Evolutionary conservation across 495 filamentous ascomycete genomes (phyloP).

Genomic region (Podospora tetraspora): DNA sequence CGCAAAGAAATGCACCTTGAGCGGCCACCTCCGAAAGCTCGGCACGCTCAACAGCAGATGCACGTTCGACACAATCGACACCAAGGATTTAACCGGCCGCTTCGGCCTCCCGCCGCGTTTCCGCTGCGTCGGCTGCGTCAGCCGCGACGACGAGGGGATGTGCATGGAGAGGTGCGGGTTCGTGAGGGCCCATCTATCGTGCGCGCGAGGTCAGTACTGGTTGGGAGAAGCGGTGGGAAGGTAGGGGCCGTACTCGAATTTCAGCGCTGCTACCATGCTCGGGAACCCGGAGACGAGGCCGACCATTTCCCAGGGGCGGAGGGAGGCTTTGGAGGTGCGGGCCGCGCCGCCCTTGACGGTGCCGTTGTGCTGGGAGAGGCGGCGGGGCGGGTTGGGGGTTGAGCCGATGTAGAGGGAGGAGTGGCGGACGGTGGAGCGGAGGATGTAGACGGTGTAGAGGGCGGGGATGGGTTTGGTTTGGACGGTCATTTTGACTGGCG

Average conservation of each 20-base stretch:
- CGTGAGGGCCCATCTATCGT: constrained; percentile 81
- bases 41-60: constrained; percentile 71
- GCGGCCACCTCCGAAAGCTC: constrained; percentile 76
- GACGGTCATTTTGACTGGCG: constrained; percentile 28
- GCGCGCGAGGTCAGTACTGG: neutral
- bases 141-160: constrained; percentile 54
- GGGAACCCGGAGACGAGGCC: constrained; percentile 85
- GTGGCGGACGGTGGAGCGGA: constrained; percentile 69
- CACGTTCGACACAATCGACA: constrained; percentile 63
- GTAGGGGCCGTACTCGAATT: constrained; percentile 74
- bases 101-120: constrained; percentile 40
- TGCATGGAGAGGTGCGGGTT: constrained; percentile 72
- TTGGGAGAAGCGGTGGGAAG: neutral
- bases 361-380: constrained; percentile 89
- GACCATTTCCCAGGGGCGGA: constrained; percentile 91
- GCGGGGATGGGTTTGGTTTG: constrained; percentile 48
- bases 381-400: constrained; percentile 77
- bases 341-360: constrained; percentile 69
- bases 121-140: constrained; percentile 34
- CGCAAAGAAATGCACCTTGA: constrained; percentile 74
- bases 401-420: constrained; percentile 78
- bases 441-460: constrained; percentile 66
- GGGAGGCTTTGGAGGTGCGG: constrained; percentile 57
- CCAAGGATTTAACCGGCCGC: constrained; percentile 54
- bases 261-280: constrained; percentile 76